Evolutionary conservation across 345 rosid genomes (phyloP).

Genomic region (Cardamine resedifolia): DNA sequence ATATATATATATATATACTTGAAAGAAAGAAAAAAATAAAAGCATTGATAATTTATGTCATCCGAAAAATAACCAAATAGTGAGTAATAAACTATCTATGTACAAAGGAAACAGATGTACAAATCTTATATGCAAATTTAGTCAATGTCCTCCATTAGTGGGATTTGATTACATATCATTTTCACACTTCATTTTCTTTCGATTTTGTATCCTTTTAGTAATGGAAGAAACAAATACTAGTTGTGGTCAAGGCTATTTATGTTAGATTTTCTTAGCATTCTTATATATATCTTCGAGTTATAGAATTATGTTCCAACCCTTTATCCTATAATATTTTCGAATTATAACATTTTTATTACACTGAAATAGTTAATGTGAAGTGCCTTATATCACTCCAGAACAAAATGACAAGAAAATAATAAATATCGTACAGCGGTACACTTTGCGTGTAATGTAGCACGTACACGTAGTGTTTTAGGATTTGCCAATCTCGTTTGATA

Average conservation of each 20-base stretch:
- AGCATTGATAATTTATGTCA: not conserved
- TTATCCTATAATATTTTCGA: not conserved
- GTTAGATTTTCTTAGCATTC: slow-evolving; percentile 19
- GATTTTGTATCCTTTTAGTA: slow-evolving; percentile 11
- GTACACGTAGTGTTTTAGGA: not conserved
- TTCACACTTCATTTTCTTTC: not conserved
- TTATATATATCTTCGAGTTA: not conserved
- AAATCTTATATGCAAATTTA: slow-evolving; percentile 4
- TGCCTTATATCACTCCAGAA: not conserved
- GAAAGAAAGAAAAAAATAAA: not conserved
- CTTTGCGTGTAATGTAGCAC: not conserved
- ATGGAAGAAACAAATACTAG: slow-evolving; percentile 3
- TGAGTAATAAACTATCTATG: not conserved
- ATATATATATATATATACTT: not conserved
- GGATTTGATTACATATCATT: slow-evolving; percentile 21
- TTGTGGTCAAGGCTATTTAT: not conserved
- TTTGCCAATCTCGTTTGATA: not conserved
- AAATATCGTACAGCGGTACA: not conserved
- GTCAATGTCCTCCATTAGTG: slow-evolving; percentile 14
- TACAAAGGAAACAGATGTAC: not conserved
- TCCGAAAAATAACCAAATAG: not conserved
- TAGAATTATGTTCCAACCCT: not conserved
- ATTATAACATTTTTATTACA: not conserved
- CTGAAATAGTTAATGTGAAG: not conserved
- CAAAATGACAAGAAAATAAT: not conserved